phyloP scores from a whole-genome alignment of 192 early-diverging fungal species.

The Umbelopsis sp. region DNA sequence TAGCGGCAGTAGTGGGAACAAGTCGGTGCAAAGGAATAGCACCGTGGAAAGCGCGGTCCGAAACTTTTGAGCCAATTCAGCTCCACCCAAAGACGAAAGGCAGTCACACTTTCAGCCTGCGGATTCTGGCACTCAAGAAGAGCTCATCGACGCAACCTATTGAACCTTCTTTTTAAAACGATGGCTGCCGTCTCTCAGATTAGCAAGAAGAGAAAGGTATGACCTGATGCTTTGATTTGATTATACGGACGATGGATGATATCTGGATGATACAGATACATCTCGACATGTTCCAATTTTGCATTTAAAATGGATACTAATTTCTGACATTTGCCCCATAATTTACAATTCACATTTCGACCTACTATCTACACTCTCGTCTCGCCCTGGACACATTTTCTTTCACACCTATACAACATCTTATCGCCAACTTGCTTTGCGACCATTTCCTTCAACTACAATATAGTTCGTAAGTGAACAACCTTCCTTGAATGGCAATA shows the following conservation, averaged over 20 bases:
- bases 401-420: not conserved
- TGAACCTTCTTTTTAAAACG: slow-evolving; percentile 18
- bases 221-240: not conserved
- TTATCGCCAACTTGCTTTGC: not conserved
- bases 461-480: not conserved
- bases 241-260: not conserved
- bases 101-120: not conserved
- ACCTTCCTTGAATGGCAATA: not conserved
- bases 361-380: not conserved
- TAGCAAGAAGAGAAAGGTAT: slow-evolving; percentile 72
- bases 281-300: not conserved
- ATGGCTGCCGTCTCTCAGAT: slow-evolving; percentile 51
- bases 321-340: not conserved
- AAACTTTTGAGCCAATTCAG: not conserved
- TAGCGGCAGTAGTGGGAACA: not conserved
- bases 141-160: not conserved
- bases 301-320: not conserved
- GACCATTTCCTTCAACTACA: not conserved
- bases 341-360: not conserved
- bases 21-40: not conserved
- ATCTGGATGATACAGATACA: slow-evolving; percentile 2
- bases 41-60: not conserved
- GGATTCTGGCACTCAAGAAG: not conserved
- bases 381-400: not conserved
- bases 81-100: not conserved